Conservation (phyloP, 2,329 filamentous ascomycete species). For the Talaromyces rugulosus region DNA sequence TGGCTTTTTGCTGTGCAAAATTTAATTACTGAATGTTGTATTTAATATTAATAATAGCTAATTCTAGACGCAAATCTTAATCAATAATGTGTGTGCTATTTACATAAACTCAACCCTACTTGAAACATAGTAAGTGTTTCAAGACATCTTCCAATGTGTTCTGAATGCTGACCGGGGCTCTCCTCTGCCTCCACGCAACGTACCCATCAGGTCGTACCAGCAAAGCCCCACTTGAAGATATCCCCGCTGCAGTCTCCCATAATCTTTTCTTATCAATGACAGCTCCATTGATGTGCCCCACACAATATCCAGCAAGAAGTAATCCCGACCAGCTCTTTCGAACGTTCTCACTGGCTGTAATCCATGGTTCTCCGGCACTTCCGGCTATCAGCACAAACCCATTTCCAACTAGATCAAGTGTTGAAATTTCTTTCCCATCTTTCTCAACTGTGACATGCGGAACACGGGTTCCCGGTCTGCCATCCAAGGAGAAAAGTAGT, state of each 20-base stretch:
- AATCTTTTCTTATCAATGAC: background rate
- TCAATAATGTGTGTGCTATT: background rate
- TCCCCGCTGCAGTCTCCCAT: constrained; percentile 8
- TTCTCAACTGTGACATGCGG: constrained; percentile 8
- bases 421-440: constrained; percentile 5
- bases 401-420: constrained; percentile 5
- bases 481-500: constrained; percentile 8
- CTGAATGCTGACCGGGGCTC: background rate
- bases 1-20: background rate
- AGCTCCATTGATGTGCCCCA: background rate
- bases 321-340: background rate
- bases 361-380: constrained; percentile 3
- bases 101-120: background rate
- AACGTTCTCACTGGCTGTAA: background rate
- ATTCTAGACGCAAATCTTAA: background rate
- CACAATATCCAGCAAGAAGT: background rate
- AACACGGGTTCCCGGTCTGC: constrained; percentile 6
- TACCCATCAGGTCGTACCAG: constrained; percentile 8
- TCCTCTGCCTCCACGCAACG: constrained; percentile 9
- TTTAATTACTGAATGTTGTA: background rate
- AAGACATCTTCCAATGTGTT: background rate
- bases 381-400: constrained; percentile 8
- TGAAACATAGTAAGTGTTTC: constrained; percentile 1
- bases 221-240: constrained; percentile 6
- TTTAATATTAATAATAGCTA: background rate